Percentiles rank a stretch among this genome's conserved stretches.
phyloP scores from a whole-genome alignment of 2,329 filamentous ascomycete species.

The Claviceps pusilla region DNA sequence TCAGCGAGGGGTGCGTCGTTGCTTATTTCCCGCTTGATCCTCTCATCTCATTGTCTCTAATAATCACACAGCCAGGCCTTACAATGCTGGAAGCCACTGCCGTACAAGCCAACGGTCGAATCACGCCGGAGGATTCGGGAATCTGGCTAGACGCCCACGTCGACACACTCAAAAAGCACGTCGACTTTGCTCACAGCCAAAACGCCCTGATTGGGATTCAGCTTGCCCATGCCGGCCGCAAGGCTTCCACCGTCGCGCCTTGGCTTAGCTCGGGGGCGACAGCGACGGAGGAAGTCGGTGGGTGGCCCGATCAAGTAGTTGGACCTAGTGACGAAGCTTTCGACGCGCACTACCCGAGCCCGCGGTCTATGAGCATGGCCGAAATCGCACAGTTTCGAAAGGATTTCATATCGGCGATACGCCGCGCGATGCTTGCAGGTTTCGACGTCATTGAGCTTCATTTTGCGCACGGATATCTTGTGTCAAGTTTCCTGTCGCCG shows the following conservation, averaged over 20 bases:
- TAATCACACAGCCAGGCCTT: slow-evolving; percentile 37
- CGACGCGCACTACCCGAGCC: slow-evolving; percentile 36
- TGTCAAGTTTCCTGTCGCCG: slow-evolving; percentile 41
- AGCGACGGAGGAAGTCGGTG: slow-evolving; percentile 35
- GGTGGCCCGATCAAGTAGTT: slow-evolving; percentile 43
- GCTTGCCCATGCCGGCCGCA: slow-evolving; percentile 65
- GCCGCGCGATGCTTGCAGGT: slow-evolving; percentile 44
- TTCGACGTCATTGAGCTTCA: slow-evolving; percentile 24
- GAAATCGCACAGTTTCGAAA: slow-evolving; percentile 49
- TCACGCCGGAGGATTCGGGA: slow-evolving; percentile 65
- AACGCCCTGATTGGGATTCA: slow-evolving; percentile 64
- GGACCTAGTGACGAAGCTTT: slow-evolving; percentile 41
- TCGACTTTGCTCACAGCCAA: slow-evolving; percentile 69
- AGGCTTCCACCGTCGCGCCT: slow-evolving; percentile 44
- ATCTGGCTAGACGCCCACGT: slow-evolving; percentile 79
- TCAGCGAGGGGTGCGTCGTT: slow-evolving; percentile 1
- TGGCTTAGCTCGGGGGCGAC: slow-evolving; percentile 43
- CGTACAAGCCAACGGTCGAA: slow-evolving; percentile 62
- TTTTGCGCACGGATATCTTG: slow-evolving; percentile 41
- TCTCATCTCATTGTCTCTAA: neutral
- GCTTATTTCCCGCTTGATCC: neutral
- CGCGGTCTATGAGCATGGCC: slow-evolving; percentile 44
- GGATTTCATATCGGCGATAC: slow-evolving; percentile 37
- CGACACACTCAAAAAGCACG: slow-evolving; percentile 50
- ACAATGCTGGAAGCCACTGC: slow-evolving; percentile 65